Percentiles rank a stretch among this genome's conserved stretches.
phyloP scores from a whole-genome alignment of 371 early-diverging fungal species.

The Rhizopus microsporus region DNA sequence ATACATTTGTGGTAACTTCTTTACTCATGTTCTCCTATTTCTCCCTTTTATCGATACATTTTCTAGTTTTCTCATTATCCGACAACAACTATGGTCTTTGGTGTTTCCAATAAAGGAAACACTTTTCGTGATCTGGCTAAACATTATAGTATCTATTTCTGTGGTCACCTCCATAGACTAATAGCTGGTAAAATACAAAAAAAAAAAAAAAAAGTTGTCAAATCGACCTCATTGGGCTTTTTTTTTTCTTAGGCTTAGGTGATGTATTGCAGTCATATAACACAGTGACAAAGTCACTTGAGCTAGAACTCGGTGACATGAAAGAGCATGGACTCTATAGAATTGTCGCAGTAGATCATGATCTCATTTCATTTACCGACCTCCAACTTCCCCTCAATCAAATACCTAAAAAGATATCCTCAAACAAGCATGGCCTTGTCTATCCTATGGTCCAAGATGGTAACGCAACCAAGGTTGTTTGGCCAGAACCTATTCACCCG shows the following conservation, averaged over 20 bases:
- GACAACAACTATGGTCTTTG: constrained; percentile 74
- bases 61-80: constrained; percentile 82
- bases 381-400: constrained; percentile 57
- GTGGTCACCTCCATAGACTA: constrained; percentile 87
- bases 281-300: constrained; percentile 61
- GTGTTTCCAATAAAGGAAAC: constrained; percentile 59
- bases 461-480: constrained; percentile 9
- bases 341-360: constrained; percentile 86
- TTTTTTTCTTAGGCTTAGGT: constrained; percentile 54
- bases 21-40: too few relatives aligned
- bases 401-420: constrained; percentile 44
- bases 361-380: constrained; percentile 83
- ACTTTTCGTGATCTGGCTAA: constrained; percentile 63
- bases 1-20: constrained; percentile 54
- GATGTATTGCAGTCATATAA: constrained; percentile 67
- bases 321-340: constrained; percentile 83
- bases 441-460: too few relatives aligned
- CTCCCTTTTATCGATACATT: too few relatives aligned
- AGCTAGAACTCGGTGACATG: constrained; percentile 88
- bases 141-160: constrained; percentile 74
- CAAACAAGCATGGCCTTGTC: constrained; percentile 5
- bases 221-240: too few relatives aligned
- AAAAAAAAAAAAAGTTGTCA: background rate
- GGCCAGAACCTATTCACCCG: constrained; percentile 30
- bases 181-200: constrained; percentile 46